These are phyloP conservation scores for Melocanna baccifera DNA, from an alignment of 176 grass and related monocot species.

Conservation along the genomic window DNA sequence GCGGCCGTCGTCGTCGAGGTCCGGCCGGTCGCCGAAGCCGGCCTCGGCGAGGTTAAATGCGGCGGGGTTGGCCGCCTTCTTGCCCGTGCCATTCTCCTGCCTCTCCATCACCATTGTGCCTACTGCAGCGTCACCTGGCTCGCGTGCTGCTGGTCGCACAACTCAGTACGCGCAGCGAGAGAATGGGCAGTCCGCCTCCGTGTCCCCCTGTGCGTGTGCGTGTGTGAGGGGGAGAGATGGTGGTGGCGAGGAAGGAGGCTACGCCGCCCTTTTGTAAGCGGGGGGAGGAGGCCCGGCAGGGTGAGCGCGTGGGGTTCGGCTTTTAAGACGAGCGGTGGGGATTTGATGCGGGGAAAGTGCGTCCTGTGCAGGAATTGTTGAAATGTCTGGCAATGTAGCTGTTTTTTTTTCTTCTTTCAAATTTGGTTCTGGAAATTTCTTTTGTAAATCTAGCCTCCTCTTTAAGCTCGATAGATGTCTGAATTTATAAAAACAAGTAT, in stretches of 20 bases:
- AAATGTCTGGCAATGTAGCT: too few species aligned
- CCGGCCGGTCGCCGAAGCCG: slow-evolving; percentile 26
- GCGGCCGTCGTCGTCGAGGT: slow-evolving; percentile 84
- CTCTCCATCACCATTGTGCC: slow-evolving; percentile 40
- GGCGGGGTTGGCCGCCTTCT: background rate
- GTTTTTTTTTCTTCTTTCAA: too few species aligned
- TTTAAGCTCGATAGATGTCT: too few species aligned
- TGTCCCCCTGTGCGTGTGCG: background rate
- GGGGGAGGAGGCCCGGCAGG: background rate
- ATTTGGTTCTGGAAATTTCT: too few species aligned
- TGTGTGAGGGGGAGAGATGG: background rate
- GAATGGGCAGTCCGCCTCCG: too few species aligned
- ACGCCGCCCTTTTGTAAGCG: slow-evolving; percentile 42
- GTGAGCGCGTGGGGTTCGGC: background rate
- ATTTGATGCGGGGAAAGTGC: slow-evolving; percentile 28
- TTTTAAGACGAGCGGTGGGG: slow-evolving; percentile 1
- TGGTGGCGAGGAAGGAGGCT: slow-evolving; percentile 33
- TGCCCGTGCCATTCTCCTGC: background rate
- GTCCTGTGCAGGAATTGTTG: background rate
- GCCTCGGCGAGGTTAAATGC: slow-evolving; percentile 50
- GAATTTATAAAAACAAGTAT: too few species aligned
- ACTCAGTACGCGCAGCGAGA: background rate
- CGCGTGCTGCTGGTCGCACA: background rate
- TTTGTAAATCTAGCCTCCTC: too few species aligned
- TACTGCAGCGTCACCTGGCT: background rate